A percentile compares a stretch with the other conserved stretches of the same genome.
These are phyloP conservation scores for Debaryomycetaceae sp. DNA, from an alignment of 1,139 yeast species.

Conservation along the genomic window DNA sequence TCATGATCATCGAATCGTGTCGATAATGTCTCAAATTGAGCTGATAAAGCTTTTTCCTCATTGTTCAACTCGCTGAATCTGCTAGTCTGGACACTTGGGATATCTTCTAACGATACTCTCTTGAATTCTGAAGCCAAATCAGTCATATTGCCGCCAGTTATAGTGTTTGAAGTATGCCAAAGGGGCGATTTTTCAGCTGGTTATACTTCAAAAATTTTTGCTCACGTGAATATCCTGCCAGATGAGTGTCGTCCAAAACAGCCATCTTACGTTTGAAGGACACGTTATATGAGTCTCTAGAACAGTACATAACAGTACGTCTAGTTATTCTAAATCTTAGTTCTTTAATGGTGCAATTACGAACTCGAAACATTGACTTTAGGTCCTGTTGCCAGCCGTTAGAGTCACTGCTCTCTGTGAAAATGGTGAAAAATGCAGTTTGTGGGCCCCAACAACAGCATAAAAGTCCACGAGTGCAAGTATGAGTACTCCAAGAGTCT, in stretches of 20 bases:
- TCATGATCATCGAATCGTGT: slow-evolving; percentile 55
- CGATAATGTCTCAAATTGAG: slow-evolving; percentile 79
- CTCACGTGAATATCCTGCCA: slow-evolving; percentile 1
- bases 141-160: slow-evolving; percentile 27
- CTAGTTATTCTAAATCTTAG: no score
- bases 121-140: slow-evolving; percentile 41
- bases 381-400: no score
- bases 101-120: slow-evolving; percentile 36
- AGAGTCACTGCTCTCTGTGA: no score
- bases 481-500: no score
- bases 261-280: not conserved
- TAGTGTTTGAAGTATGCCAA: not conserved
- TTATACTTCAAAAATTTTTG: not conserved
- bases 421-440: no score
- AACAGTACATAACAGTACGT: no score
- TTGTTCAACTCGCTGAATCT: slow-evolving; percentile 35
- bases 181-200: not conserved
- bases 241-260: not conserved
- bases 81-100: slow-evolving; percentile 23
- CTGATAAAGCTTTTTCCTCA: slow-evolving; percentile 66
- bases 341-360: no score
- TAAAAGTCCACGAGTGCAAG: no score
- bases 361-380: no score
- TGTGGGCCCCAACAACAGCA: no score
- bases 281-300: no score